Conservation (phyloP, 179 eudicot species). For the Patellifolia procumbens region DNA sequence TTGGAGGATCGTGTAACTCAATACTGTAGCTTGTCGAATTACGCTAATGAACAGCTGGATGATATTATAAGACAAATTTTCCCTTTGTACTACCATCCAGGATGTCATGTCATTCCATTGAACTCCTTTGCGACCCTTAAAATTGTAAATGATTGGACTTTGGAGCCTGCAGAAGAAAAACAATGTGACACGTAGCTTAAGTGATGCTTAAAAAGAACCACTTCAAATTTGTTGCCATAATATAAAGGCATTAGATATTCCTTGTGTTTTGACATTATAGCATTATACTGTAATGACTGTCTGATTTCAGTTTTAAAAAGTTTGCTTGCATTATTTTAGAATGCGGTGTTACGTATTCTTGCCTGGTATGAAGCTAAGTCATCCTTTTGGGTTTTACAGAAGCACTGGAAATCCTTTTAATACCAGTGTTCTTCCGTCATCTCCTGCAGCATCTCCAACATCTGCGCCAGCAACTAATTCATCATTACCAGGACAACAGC, state of each 20-base stretch:
- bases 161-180: too few species aligned
- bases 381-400: conserved; percentile 37
- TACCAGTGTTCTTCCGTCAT: conserved; percentile 57
- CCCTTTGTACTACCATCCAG: background rate
- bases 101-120: background rate
- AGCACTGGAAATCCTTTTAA: conserved; percentile 73
- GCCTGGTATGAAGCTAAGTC: background rate
- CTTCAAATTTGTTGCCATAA: background rate
- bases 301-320: background rate
- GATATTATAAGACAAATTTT: background rate
- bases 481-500: conserved; percentile 41
- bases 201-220: background rate
- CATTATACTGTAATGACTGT: background rate
- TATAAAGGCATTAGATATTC: background rate
- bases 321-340: background rate
- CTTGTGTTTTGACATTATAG: background rate
- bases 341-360: background rate
- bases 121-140: background rate
- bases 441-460: conserved; percentile 48
- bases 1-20: background rate
- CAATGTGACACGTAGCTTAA: background rate
- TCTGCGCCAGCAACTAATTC: conserved; percentile 49
- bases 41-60: background rate
- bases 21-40: background rate
- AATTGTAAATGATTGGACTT: background rate